Conservation (phyloP, 371 early-diverging fungal genomes). For the Syncephalastrum sp. region DNA sequence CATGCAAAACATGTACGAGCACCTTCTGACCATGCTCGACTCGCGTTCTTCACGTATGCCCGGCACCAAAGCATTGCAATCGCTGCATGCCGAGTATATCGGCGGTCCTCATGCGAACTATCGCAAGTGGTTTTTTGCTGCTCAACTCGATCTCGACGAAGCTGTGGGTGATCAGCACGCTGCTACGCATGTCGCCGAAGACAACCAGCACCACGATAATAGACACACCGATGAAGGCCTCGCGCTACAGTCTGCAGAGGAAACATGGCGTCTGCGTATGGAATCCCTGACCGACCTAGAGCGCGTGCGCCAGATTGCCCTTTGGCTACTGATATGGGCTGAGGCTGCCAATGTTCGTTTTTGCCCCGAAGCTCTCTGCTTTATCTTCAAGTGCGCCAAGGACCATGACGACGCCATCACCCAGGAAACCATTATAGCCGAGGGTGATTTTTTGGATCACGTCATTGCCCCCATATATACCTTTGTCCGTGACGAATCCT, state of each 20-base stretch:
- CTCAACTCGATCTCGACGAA: slow-evolving; percentile 61
- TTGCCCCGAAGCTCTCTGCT: slow-evolving; percentile 78
- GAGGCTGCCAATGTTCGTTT: slow-evolving; percentile 83
- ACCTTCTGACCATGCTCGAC: slow-evolving; percentile 79
- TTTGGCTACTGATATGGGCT: slow-evolving; percentile 86
- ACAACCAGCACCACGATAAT: background rate
- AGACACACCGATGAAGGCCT: background rate
- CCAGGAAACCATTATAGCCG: slow-evolving; percentile 24
- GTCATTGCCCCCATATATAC: slow-evolving; percentile 75
- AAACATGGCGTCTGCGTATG: slow-evolving; percentile 71
- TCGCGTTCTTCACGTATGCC: slow-evolving; percentile 83
- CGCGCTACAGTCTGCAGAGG: slow-evolving; percentile 47
- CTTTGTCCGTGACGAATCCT: slow-evolving; percentile 73
- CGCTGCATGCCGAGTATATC: slow-evolving; percentile 84
- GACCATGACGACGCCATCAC: slow-evolving; percentile 37
- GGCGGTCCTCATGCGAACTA: slow-evolving; percentile 85
- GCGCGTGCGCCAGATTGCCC: slow-evolving; percentile 71
- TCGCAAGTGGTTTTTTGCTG: slow-evolving; percentile 82
- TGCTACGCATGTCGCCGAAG: slow-evolving; percentile 14
- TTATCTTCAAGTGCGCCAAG: slow-evolving; percentile 75
- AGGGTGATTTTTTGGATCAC: slow-evolving; percentile 67
- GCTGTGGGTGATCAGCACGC: slow-evolving; percentile 10
- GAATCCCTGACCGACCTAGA: slow-evolving; percentile 63
- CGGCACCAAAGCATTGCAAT: slow-evolving; percentile 65
- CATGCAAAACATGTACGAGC: slow-evolving; percentile 76